Evolutionary conservation across 495 filamentous ascomycete species (phyloP).

Genomic region (Pseudomonodictys pantanalensis): DNA sequence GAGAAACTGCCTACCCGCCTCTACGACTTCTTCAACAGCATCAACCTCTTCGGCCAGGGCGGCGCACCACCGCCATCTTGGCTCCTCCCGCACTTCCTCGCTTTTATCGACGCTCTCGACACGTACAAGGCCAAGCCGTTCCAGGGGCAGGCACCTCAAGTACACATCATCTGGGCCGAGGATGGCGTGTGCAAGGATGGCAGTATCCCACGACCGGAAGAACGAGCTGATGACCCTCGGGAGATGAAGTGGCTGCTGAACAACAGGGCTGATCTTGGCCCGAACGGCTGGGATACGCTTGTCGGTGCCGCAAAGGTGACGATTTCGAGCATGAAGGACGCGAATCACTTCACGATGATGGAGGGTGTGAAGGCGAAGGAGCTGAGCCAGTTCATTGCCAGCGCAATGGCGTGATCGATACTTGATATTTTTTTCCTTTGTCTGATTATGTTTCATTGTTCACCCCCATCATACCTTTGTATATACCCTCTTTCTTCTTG

Average conservation of each 20-base stretch:
- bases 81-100: slow-evolving; percentile 41
- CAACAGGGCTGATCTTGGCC: slow-evolving; percentile 71
- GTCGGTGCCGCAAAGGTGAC: slow-evolving; percentile 43
- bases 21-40: slow-evolving; percentile 42
- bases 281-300: slow-evolving; percentile 75
- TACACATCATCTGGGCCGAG: slow-evolving; percentile 70
- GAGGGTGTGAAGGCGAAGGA: slow-evolving; percentile 12
- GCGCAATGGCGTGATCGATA: slow-evolving; percentile 6
- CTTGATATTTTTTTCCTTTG: not conserved
- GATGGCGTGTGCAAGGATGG: slow-evolving; percentile 73
- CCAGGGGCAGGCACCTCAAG: slow-evolving; percentile 55
- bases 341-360: slow-evolving; percentile 45
- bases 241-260: slow-evolving; percentile 76
- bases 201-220: slow-evolving; percentile 54
- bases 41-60: slow-evolving; percentile 50
- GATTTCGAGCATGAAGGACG: slow-evolving; percentile 37
- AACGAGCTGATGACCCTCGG: slow-evolving; percentile 54
- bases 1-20: slow-evolving; percentile 36
- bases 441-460: not conserved
- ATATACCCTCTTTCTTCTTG: not conserved
- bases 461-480: not conserved
- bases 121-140: slow-evolving; percentile 58
- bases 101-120: slow-evolving; percentile 40
- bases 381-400: slow-evolving; percentile 20
- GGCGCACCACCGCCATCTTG: slow-evolving; percentile 37